Base-by-base conservation (phyloP, 345 rosid genomes). In the Hypericum perforatum region DNA sequence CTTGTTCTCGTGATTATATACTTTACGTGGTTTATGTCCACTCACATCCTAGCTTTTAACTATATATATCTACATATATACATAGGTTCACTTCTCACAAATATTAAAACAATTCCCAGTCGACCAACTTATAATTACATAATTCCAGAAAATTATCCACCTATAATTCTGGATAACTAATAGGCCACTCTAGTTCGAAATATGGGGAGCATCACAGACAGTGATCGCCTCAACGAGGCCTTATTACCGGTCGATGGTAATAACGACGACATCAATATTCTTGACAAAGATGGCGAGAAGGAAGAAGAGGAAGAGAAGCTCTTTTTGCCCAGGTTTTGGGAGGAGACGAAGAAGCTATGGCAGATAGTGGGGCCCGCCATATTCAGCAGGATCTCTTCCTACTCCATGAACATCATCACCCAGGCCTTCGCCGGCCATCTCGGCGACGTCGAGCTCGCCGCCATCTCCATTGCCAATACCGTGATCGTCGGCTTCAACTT, bases 361-460 rank as follows among this genome's bases (percentile, higher is more conserved):
- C 52, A 59, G 37, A 69, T 84, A 54, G 81, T 73, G 0, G 86
- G 86, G 3, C 91, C 91, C 0, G 75, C 86, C 54, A 80, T 80
- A 48, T 72, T 80, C 63, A 69, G 75, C 57, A 63, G 82, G n/a
- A 8, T 75, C 39, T 70, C 83, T 0, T 45, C 77, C n/a, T 80
- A 40, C 58, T 57, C 82, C 54, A 78, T 76, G 54, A 74, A 73
- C 70, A 58, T 82, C 14, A 11, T 80, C 61, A 74, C 84, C 49
- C 82, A 84, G 57, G 79, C 80, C 36, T 80, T 78, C 16, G 84
- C 85, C 3, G 85, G 86, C 52, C 86, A 75, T 60, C 76, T 84
- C 15, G 85, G 85, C 38, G 82, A 78, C 32, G 65, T 81, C 11
- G 67, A 77, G 22, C 79, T 84, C 37, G 92, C 92, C 39, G 73